Conservation (phyloP, 2,329 filamentous ascomycete species). For the Didymella pomorum region DNA sequence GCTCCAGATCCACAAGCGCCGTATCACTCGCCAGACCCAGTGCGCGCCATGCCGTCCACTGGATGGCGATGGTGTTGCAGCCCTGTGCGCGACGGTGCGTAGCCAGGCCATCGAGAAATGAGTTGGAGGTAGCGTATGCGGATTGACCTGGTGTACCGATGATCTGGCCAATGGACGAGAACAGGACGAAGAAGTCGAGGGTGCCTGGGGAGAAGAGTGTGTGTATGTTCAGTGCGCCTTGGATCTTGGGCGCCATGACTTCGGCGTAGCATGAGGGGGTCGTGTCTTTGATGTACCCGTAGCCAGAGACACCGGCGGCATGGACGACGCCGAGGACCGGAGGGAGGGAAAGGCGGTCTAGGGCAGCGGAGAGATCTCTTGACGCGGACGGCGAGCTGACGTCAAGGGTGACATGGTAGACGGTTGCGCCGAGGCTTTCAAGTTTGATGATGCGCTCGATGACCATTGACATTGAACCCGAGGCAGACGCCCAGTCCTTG, state of each 20-base stretch:
- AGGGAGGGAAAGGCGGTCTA: conserved; percentile 50
- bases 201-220: conserved; percentile 35
- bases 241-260: conserved; percentile 47
- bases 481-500: conserved; percentile 35
- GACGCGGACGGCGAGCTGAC: conserved; percentile 38
- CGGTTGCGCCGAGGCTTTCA: conserved; percentile 38
- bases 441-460: conserved; percentile 27
- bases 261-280: conserved; percentile 39
- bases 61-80: conserved; percentile 54
- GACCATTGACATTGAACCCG: conserved; percentile 19
- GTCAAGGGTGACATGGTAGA: conserved; percentile 52
- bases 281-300: conserved; percentile 48
- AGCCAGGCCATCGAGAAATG: conserved; percentile 43
- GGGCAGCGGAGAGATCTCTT: conserved; percentile 25
- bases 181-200: conserved; percentile 40
- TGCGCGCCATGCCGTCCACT: conserved; percentile 56
- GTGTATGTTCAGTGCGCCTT: conserved; percentile 41
- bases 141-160: conserved; percentile 36
- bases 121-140: conserved; percentile 41
- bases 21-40: conserved; percentile 51
- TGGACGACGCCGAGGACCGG: conserved; percentile 54
- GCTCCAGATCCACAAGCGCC: conserved; percentile 53
- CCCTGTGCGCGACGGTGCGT: conserved; percentile 41
- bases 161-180: conserved; percentile 38
- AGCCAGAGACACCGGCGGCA: conserved; percentile 51